A percentile compares a stretch with the other conserved stretches of the same genome.
phyloP scores from a whole-genome alignment of 2,329 filamentous ascomycete species.

The Westerdykella sp. region DNA sequence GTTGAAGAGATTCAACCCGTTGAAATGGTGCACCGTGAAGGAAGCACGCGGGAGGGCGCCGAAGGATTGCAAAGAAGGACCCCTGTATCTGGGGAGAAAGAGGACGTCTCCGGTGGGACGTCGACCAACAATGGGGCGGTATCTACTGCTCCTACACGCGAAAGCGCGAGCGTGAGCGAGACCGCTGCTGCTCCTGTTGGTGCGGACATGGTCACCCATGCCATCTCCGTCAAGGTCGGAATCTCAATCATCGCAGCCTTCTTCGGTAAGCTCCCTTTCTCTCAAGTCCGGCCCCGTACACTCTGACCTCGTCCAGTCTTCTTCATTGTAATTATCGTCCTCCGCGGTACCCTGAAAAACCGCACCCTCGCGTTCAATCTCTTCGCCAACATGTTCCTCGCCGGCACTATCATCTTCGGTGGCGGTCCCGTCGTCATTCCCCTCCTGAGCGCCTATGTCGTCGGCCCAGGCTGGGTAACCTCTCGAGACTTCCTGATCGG shows the following conservation, averaged over 20 bases:
- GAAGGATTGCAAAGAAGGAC: conserved; percentile 9
- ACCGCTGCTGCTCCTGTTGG: conserved; percentile 2
- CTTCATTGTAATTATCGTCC: conserved; percentile 53
- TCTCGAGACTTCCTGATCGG: conserved; percentile 67
- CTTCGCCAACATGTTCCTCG: conserved; percentile 68
- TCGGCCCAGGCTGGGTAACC: conserved; percentile 63
- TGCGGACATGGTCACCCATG: conserved; percentile 27
- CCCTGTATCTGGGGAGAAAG: conserved; percentile 13
- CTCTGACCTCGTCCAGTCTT: conserved; percentile 30
- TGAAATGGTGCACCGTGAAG: conserved; percentile 9
- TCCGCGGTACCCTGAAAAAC: conserved; percentile 36
- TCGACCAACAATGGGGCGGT: neutral
- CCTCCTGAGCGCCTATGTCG: conserved; percentile 45
- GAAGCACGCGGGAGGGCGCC: conserved; percentile 2
- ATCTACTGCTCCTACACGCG: neutral
- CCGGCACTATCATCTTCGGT: conserved; percentile 55
- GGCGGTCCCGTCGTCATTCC: conserved; percentile 44
- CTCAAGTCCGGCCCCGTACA: conserved; percentile 1
- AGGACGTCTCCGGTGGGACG: conserved; percentile 2
- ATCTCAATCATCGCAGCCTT: conserved; percentile 42
- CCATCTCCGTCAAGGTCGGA: conserved; percentile 35
- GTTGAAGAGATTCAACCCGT: conserved; percentile 11
- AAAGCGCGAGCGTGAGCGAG: conserved; percentile 2
- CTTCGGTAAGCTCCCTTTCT: conserved; percentile 35
- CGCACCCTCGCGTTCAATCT: conserved; percentile 51